phyloP scores from a whole-genome alignment of 352 stramenopile species.

The Phytophthora multivora region DNA sequence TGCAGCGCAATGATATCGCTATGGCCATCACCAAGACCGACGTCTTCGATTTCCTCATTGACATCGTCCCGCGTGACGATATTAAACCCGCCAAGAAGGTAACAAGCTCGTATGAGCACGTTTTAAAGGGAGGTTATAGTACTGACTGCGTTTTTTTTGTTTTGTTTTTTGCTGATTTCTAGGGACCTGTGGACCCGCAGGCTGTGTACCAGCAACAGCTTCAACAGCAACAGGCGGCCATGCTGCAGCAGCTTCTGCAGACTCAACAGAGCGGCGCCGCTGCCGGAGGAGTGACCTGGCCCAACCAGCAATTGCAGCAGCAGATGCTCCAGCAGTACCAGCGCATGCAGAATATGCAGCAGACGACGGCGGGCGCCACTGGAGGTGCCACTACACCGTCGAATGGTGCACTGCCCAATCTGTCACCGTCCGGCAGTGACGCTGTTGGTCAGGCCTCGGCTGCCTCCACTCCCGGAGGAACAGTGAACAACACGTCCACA shows the following conservation, averaged over 20 bases:
- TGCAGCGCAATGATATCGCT: slow-evolving; percentile 91
- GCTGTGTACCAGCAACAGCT: slow-evolving; percentile 88
- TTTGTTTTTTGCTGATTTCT: slow-evolving; percentile 12
- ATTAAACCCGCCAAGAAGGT: slow-evolving; percentile 90
- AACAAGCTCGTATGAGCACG: background rate
- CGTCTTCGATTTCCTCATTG: slow-evolving; percentile 93
- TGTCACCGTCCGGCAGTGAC: slow-evolving; percentile 58
- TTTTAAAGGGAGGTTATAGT: background rate
- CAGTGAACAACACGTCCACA: slow-evolving; percentile 22
- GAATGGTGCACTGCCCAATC: slow-evolving; percentile 37
- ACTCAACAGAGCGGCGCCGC: slow-evolving; percentile 76
- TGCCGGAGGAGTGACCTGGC: slow-evolving; percentile 58
- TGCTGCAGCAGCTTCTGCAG: slow-evolving; percentile 89
- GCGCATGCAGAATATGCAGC: slow-evolving; percentile 72
- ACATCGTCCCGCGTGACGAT: slow-evolving; percentile 90
- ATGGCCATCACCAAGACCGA: slow-evolving; percentile 92
- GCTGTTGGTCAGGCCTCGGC: slow-evolving; percentile 29
- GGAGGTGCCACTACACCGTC: slow-evolving; percentile 18
- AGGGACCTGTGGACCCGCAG: slow-evolving; percentile 73
- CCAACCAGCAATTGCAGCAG: slow-evolving; percentile 84
- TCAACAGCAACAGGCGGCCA: slow-evolving; percentile 87
- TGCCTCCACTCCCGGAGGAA: slow-evolving; percentile 22
- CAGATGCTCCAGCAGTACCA: slow-evolving; percentile 92
- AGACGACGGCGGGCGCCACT: slow-evolving; percentile 18
- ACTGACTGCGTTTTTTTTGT: slow-evolving; percentile 7